Base-by-base conservation (phyloP, 805 yeast genomes). In the Blastobotrys mokoenaii region DNA sequence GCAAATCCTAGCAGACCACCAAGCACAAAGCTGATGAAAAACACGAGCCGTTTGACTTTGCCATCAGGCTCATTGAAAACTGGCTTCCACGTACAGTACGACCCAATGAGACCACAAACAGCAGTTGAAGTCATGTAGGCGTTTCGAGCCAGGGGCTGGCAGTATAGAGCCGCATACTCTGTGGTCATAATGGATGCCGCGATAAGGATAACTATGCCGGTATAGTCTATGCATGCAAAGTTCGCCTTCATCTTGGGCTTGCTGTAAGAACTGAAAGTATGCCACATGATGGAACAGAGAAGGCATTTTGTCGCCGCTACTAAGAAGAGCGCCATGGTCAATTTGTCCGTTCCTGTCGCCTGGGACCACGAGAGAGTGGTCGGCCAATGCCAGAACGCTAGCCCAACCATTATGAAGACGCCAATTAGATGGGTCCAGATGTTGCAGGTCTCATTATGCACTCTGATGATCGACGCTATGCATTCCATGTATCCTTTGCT, bases 341-440 rank as follows among this genome's bases (percentile, higher is more conserved):
- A 44, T 43, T 76, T 73, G 57, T 74, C 79, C 18, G 59, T 46
- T 9, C 46, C 37, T 3, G 59, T 43, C 2, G 70, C 39, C 38
- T 49, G 40, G 20, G 46, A 47, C 67, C 67, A 62, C 12, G 60
- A 50, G 2, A 73, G 62, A 0, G 89, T 71, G 2, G 61, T 52
- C 9, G 97, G 96, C 55, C 75, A 82, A 51, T 81, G 84, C 52
- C 65, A 67, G 11, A 78, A 38, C 10, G 77, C 71, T 15, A 89
- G 55, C 51, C 79, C 81, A 1, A 73, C 43, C 60, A 89, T 65
- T 25, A 77, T 56, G 2, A 77, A 27, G 2, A 83, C 74, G 11
- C 97, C 97, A 1, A 78, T 31, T 11, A 86, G 57, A 66, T 90
- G 98, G 0, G 96, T 76, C 97, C 98, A 90, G 46, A 90, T 88